Percentiles rank a stretch among this genome's conserved stretches.
phyloP scores from a whole-genome alignment of 2,329 filamentous ascomycete species.

The Sordariomycetes sp. region DNA sequence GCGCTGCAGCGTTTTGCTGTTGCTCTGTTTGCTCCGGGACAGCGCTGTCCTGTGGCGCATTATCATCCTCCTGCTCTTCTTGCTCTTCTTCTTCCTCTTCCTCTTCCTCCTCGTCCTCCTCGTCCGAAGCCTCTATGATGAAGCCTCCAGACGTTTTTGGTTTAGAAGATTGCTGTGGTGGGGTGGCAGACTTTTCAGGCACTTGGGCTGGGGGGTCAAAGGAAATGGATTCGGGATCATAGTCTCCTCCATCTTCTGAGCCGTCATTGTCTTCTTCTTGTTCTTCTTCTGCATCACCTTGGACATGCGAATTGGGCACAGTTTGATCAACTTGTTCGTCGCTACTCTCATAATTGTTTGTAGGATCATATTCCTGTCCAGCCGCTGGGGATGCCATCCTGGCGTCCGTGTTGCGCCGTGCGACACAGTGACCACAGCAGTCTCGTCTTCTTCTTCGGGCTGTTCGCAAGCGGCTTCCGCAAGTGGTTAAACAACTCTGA shows the following conservation, averaged over 20 bases:
- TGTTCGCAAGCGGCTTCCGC: too few species aligned
- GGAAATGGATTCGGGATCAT: slow-evolving; percentile 48
- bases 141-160: slow-evolving; percentile 53
- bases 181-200: slow-evolving; percentile 15
- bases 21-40: background rate
- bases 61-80: slow-evolving; percentile 1
- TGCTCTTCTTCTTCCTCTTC: slow-evolving; percentile 13
- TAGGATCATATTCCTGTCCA: too few species aligned
- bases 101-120: slow-evolving; percentile 34
- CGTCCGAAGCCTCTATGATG: slow-evolving; percentile 50
- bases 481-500: too few species aligned
- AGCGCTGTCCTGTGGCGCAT: background rate
- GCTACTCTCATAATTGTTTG: slow-evolving; percentile 46
- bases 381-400: too few species aligned
- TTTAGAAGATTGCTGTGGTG: slow-evolving; percentile 24
- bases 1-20: slow-evolving; percentile 5
- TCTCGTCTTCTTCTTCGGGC: too few species aligned
- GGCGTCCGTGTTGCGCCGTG: too few species aligned
- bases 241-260: slow-evolving; percentile 45
- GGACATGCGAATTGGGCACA: slow-evolving; percentile 34
- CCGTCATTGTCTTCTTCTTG: too few species aligned
- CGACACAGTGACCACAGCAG: too few species aligned
- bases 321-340: slow-evolving; percentile 43
- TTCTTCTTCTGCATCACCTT: slow-evolving; percentile 41
- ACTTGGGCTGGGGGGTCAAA: slow-evolving; percentile 30